Base-by-base conservation (phyloP, 345 rosid species). In the Rubroshorea leprosula region DNA sequence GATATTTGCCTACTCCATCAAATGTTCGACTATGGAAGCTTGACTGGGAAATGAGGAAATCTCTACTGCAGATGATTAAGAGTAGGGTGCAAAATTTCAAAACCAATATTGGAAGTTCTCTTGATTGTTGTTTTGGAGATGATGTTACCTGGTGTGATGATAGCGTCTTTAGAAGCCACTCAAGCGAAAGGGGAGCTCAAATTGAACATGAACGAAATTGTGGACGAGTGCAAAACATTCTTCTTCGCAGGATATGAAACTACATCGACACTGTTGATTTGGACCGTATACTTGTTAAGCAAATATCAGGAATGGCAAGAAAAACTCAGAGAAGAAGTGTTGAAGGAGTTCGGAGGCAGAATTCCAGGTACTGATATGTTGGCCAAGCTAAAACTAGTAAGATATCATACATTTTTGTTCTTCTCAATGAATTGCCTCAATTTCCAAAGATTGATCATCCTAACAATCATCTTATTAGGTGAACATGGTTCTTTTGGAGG, bases 141-240 rank as follows among this genome's bases (percentile, higher is more conserved):
- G 81, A 69, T 60, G n/a, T 63, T 83, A 51, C 74, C 79, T 0
- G 85, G 76, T 19, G 43, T 74, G 22, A 14, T 78, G 77, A 57
- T 80, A 29, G 49, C 43, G 61, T 61, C 78, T 29, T 52, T 62
- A 11, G 67, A 46, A 35, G 49, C 52, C 24, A 17, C 49, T 4
- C 62, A 67, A 4, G 41, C 14, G 2, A 41, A 41, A 14, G 9
- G 53, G 39, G 29, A 20, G 44, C 64, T 41, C 23, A 76, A 60
- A 25, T 25, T 76, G 63, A 76, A 8, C 58, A 70, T 61, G 56
- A 64, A 68, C 47, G 81, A 81, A 52, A 80, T 84, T 23, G 44
- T 80, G 47, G 89, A 82, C 7, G 82, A 87, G 23, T 80, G 87
- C 72, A 82, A 77, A 60, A 67, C 81, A 14, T 80, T 80, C 65